phyloP scores from a whole-genome alignment of 2,329 filamentous ascomycete species.

The Fusarium sp. region DNA sequence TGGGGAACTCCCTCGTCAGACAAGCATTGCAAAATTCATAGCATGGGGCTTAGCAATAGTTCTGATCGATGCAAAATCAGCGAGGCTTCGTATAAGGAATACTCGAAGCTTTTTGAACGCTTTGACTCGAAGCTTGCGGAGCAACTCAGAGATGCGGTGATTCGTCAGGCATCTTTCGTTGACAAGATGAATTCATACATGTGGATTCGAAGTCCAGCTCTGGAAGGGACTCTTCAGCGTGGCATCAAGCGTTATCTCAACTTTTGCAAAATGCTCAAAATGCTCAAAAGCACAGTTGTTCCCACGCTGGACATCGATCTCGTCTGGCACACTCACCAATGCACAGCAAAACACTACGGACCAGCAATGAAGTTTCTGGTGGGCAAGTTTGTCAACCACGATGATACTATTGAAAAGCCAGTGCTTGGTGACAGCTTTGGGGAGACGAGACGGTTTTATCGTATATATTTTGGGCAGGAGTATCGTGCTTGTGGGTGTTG shows the following conservation, averaged over 20 bases:
- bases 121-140: neutral
- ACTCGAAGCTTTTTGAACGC: neutral
- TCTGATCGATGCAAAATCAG: rapidly evolving
- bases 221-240: constrained; percentile 53
- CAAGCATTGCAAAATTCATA: rapidly evolving
- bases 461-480: constrained; percentile 53
- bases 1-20: neutral
- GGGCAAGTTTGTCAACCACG: constrained; percentile 56
- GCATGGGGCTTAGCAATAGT: neutral
- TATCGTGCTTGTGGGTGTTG: constrained; percentile 56
- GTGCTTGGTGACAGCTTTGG: constrained; percentile 49
- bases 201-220: constrained; percentile 57
- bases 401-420: constrained; percentile 54
- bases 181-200: constrained; percentile 58
- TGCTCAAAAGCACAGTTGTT: constrained; percentile 50
- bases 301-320: constrained; percentile 61
- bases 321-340: constrained; percentile 62
- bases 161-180: constrained; percentile 57
- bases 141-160: constrained; percentile 52
- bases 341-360: constrained; percentile 51
- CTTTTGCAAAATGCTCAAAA: constrained; percentile 55
- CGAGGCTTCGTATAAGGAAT: neutral
- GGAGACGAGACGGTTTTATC: constrained; percentile 51
- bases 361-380: constrained; percentile 27
- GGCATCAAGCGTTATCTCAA: constrained; percentile 56